These are phyloP conservation scores for Hanseniaspora thailandica DNA, from an alignment of 805 yeast species.

Conservation along the genomic window DNA sequence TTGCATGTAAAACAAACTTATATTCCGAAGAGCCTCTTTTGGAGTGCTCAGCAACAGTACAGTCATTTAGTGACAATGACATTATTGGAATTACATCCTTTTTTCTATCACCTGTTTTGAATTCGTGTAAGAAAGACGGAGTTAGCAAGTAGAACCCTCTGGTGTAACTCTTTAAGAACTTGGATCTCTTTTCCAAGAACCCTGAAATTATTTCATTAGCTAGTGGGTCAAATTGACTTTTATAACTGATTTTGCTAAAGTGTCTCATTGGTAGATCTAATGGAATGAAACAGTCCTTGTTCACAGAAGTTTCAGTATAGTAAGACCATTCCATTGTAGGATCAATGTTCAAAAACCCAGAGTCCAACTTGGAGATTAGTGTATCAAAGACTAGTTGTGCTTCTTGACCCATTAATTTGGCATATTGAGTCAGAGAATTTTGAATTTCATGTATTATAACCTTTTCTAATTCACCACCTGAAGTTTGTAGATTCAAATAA, in stretches of 20 bases:
- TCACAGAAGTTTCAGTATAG: constrained; percentile 7
- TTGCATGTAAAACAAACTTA: constrained; percentile 71
- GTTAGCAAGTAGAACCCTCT: constrained; percentile 86
- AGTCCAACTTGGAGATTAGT: constrained; percentile 52
- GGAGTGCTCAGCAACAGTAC: constrained; percentile 73
- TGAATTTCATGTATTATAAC: constrained; percentile 82
- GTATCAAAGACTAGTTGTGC: constrained; percentile 59
- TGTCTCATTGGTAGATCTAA: constrained; percentile 60
- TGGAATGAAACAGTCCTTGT: constrained; percentile 43
- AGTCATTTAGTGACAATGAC: constrained; percentile 69
- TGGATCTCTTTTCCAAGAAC: constrained; percentile 75
- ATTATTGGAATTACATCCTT: constrained; percentile 71
- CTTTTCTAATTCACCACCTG: constrained; percentile 79
- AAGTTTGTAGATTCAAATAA: constrained; percentile 68
- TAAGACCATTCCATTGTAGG: constrained; percentile 76
- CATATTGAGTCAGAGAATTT: constrained; percentile 61
- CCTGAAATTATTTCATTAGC: constrained; percentile 65
- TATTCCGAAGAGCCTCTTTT: constrained; percentile 55
- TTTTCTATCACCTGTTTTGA: constrained; percentile 69
- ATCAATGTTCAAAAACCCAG: constrained; percentile 63
- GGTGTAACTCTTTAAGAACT: constrained; percentile 81
- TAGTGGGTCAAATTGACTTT: constrained; percentile 56
- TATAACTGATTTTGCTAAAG: constrained; percentile 50
- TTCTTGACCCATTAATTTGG: constrained; percentile 59
- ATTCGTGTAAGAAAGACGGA: constrained; percentile 79